Conservation (phyloP, 257 asterid genomes). For the Eustoma russellianum region DNA sequence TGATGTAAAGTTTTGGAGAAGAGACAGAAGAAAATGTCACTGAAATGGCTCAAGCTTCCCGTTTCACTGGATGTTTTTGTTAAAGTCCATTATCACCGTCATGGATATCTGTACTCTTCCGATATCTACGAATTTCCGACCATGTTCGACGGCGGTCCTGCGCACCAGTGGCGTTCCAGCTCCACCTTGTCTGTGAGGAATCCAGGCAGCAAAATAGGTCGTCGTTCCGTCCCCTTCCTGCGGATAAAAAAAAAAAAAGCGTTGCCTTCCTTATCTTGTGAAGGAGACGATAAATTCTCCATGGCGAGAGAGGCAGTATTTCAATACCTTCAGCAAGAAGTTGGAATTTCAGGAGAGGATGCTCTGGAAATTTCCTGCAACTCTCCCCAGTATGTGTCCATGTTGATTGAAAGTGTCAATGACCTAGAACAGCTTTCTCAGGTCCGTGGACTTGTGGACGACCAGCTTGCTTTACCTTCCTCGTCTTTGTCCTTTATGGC, state of each 20-base stretch:
- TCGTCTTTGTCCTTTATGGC: constrained; percentile 22
- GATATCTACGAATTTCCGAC: not conserved
- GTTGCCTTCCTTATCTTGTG: not conserved
- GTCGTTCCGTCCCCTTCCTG: not conserved
- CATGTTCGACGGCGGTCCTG: not conserved
- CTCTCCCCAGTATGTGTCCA: constrained; percentile 53
- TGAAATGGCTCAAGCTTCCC: not conserved
- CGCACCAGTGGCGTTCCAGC: not conserved
- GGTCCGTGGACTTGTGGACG: constrained; percentile 15
- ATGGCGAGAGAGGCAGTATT: constrained; percentile 62
- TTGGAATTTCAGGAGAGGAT: constrained; percentile 53
- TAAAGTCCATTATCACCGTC: not conserved
- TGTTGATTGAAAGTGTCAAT: constrained; percentile 56
- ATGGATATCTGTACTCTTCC: not conserved
- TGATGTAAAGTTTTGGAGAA: too few species aligned
- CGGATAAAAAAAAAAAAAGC: not conserved
- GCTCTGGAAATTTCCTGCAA: constrained; percentile 43
- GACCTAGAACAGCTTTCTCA: constrained; percentile 56
- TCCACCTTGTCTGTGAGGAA: not conserved
- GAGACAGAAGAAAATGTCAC: constrained; percentile 1
- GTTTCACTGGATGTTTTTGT: not conserved
- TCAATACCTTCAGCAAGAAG: constrained; percentile 43
- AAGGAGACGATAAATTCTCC: constrained; percentile 8
- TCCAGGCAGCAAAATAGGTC: not conserved
- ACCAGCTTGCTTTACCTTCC: too few species aligned